Evolutionary conservation across 2,329 filamentous ascomycete genomes (phyloP), one percentile per base, ranked within the genome.

Genomic region (Zalaria sp.): DNA sequence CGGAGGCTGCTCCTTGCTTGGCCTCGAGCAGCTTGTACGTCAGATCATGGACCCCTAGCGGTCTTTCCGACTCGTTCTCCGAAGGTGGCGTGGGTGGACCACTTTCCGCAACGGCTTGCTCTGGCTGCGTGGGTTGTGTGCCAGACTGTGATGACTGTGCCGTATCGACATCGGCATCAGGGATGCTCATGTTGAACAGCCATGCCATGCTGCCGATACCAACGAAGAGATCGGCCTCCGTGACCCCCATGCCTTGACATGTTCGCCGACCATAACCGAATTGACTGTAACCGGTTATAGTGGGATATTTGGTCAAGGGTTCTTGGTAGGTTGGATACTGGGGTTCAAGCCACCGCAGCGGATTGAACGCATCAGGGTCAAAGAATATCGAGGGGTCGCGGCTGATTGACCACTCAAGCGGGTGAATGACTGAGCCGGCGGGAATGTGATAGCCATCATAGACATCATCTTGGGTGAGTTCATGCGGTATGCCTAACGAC

Each of bases 161-260:
- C 7, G 26, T 25, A 9, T 26, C 10, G 10, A 5, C 3, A 9
- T 39, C 32, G 9, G 8, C 28, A 27, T 10, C 8, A 10, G 9
- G n/a, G 25, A 38, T 25, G 41, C 37, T 51, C 39, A 67, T 63
- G 37, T 63, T 57, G 52, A 67, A 68, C 28, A 67, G 47, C 64
- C 65, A 68, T 0, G 64, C 65, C 25, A 67, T 59, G 28, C 58
- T 60, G 9, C 64, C 65, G 25, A 68, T 59, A 4, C 63, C 52
- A 25, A 56, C 50, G 35, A 57, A 56, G 11, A 57, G 44, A 34
- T 57, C 53, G 2, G 50, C 51, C 37, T 58, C 55, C 5, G 53
- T 49, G 26, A 57, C 51, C 5, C 47, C 50, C 51, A 54, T 53
- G 10, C 56, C 55, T n/a, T 49, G 47, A 39, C 56, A 58, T 26